Conservation (phyloP, 1,284 basidiomycete genomes). For the Vanrija sp. region DNA sequence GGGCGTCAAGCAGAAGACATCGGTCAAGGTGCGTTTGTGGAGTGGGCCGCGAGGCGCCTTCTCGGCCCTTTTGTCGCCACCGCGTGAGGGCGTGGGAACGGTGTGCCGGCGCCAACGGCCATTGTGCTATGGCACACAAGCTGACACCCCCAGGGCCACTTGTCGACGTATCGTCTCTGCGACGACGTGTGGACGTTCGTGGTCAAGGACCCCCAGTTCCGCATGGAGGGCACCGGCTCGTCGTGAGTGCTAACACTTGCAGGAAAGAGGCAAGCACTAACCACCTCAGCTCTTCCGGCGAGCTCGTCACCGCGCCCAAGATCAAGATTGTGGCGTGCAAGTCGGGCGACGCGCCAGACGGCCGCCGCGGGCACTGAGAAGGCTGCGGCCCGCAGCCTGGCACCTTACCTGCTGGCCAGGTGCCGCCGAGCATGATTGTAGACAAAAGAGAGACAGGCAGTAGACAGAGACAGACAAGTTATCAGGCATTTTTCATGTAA, state of each 20-base stretch:
- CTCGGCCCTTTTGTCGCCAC: background rate
- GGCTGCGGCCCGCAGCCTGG: too few relatives aligned
- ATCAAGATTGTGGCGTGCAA: slow-evolving; percentile 97
- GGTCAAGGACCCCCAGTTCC: slow-evolving; percentile 84
- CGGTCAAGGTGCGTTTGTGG: slow-evolving; percentile 65
- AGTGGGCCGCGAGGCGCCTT: background rate
- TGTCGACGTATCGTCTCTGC: slow-evolving; percentile 87
- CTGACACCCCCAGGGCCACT: slow-evolving; percentile 62
- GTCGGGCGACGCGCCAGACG: slow-evolving; percentile 73
- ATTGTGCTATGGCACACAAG: background rate
- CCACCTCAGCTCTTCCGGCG: slow-evolving; percentile 19
- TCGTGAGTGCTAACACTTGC: slow-evolving; percentile 20
- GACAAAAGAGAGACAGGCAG: too few relatives aligned
- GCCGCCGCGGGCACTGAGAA: slow-evolving; percentile 26
- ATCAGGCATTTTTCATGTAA: too few relatives aligned
- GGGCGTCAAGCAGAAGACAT: slow-evolving; percentile 87
- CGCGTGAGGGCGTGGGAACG: background rate
- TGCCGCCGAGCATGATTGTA: too few relatives aligned
- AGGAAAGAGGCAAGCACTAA: background rate
- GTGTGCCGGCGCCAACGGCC: too few relatives aligned
- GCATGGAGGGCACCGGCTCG: slow-evolving; percentile 75
- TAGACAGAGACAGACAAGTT: too few relatives aligned
- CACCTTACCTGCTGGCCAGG: too few relatives aligned
- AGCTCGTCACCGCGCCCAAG: slow-evolving; percentile 61
- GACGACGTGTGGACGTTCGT: slow-evolving; percentile 98